Evolutionary conservation across 2,329 filamentous ascomycete genomes (phyloP), one percentile per base, ranked within the genome.

Genomic region (Camptophora hylomeconis): DNA sequence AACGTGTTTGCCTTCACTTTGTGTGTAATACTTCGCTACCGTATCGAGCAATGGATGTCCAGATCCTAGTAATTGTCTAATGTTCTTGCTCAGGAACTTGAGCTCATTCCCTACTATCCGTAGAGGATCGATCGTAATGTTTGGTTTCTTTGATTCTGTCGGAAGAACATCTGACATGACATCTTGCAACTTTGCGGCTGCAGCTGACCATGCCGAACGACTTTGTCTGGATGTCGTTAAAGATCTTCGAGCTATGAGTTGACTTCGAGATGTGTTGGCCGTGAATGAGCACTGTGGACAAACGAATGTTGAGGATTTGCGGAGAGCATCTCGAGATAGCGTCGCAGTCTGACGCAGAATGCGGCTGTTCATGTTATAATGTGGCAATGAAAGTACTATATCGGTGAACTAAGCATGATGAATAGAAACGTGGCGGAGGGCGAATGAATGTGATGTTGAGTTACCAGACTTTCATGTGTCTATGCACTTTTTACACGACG

Each of bases 21-120:
- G 80, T 13, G 89, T 93, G 56, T 98, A 98, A 65, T 98, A 98
- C 58, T 98, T 98, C 29, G 89, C 84, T 16, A 86, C 87, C 22
- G 82, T 86, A 51, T 95, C 89, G 36, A 98, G 69, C 24, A 86
- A 84, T 1, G 89, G 89, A 51, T 98, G 87, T 5, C 87, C 87
- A 0, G 86, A 94, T 5, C 87, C 87, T 10, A 95, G 63, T n/a
- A 95, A 66, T 50, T 92, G 80, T 37, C 82, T 71, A 55, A 95
- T 92, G 47, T 95, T 93, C 31, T 84, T 84, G 7, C 81, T 93
- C 48, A 95, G 61, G 46, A 86, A 92, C 57, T 92, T 89, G 75
- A 98, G 82, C 64, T 95, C 87, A 59, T 93, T 92, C 38, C 82
- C 87, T 18, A 95, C 86, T 18, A 82, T 79, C 38, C 81, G 73